phyloP scores from a whole-genome alignment of 352 stramenopile species.

The Phytophthora parvispora region DNA sequence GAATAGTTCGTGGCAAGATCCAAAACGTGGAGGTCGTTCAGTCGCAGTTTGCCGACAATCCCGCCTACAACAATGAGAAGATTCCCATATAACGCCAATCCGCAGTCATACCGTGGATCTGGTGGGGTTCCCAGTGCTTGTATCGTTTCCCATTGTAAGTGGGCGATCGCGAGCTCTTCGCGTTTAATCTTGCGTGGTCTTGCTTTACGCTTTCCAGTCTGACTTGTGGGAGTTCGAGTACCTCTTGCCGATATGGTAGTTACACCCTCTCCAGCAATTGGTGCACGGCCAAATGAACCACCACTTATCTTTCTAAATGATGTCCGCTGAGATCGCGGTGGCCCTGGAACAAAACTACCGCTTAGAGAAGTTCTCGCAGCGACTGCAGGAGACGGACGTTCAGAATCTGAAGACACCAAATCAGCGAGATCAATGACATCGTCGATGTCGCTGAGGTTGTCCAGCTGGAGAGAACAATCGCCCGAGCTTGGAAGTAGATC shows the following conservation, averaged over 20 bases:
- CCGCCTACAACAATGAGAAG: conserved; percentile 68
- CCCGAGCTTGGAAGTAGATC: conserved; percentile 39
- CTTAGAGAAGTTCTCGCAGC: conserved; percentile 39
- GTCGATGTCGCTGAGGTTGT: conserved; percentile 64
- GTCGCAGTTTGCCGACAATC: conserved; percentile 62
- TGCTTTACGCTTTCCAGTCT: conserved; percentile 39
- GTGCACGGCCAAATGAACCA: conserved; percentile 3
- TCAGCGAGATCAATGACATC: conserved; percentile 72
- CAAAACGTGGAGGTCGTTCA: conserved; percentile 64
- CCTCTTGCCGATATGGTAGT: conserved; percentile 8
- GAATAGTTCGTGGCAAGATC: conserved; percentile 38
- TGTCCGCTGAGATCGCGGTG: conserved; percentile 11
- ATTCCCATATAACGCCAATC: conserved; percentile 50
- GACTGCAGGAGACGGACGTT: conserved; percentile 36
- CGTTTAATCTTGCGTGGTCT: conserved; percentile 47
- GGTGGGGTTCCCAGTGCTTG: conserved; percentile 36
- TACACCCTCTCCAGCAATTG: conserved; percentile 3
- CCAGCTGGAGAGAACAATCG: conserved; percentile 47
- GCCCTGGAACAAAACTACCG: conserved; percentile 33
- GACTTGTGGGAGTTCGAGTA: conserved; percentile 6
- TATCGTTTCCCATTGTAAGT: conserved; percentile 50
- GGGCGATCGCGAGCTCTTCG: conserved; percentile 34
- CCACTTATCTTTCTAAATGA: conserved; percentile 22
- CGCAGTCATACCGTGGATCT: conserved; percentile 62
- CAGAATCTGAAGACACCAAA: conserved; percentile 54